Conservation (phyloP, 768 basidiomycete genomes). For the Pleurotus giganteus region DNA sequence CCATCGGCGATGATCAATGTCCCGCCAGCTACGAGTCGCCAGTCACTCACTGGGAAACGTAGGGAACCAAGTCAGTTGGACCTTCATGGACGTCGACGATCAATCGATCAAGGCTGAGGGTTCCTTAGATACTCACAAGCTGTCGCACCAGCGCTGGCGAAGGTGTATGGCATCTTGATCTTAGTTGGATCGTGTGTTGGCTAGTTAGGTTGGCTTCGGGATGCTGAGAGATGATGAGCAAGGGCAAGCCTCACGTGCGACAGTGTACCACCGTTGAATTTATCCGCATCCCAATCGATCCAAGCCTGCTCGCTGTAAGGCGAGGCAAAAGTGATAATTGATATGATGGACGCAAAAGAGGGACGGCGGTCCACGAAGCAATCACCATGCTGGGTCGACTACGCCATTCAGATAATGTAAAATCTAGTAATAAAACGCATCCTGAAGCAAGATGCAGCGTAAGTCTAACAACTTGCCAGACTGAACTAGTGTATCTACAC, state of each 20-base stretch:
- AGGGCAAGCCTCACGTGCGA: conserved; percentile 96
- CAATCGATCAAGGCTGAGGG: conserved; percentile 86
- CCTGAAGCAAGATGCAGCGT: no score
- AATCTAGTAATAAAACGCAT: no score
- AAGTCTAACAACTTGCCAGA: conserved; percentile 99
- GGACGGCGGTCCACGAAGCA: no score
- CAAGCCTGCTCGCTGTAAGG: conserved; percentile 59
- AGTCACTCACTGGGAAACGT: conserved; percentile 99
- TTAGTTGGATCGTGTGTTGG: no score
- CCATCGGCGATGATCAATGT: conserved; percentile 94
- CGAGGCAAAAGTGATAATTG: neutral
- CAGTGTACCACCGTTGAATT: conserved; percentile 95
- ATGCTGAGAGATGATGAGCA: no score
- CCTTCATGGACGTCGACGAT: conserved; percentile 87
- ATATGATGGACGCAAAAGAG: conserved; percentile 26
- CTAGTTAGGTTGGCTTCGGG: no score
- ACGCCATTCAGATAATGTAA: no score
- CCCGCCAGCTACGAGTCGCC: conserved; percentile 92
- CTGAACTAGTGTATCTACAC: conserved; percentile 88
- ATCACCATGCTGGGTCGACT: no score
- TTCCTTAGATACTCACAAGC: conserved; percentile 93
- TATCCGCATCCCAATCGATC: conserved; percentile 91
- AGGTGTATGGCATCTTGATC: no score
- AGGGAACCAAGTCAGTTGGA: conserved; percentile 96
- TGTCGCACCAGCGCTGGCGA: conserved; percentile 87